phyloP scores from a whole-genome alignment of 495 filamentous ascomycete species.

The Opeltia flavorubescens region DNA sequence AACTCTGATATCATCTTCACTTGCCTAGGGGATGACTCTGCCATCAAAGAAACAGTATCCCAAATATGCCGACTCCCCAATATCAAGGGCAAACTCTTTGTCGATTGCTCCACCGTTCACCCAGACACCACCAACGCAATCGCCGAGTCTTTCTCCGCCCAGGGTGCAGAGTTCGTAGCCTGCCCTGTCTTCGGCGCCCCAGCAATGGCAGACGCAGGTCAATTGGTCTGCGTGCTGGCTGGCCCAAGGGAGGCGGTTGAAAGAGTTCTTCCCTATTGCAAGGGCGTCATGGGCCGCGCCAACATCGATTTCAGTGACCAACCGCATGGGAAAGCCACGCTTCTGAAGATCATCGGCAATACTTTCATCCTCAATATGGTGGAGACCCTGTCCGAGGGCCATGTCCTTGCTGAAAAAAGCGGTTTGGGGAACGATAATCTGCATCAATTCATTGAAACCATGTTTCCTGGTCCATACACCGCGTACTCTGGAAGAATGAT shows the following conservation, averaged over 20 bases:
- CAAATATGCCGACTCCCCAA: constrained; percentile 25
- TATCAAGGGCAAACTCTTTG: constrained; percentile 53
- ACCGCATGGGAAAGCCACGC: constrained; percentile 39
- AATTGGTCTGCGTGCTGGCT: constrained; percentile 63
- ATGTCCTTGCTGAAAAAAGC: constrained; percentile 65
- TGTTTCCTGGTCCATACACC: constrained; percentile 42
- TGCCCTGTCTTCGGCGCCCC: constrained; percentile 38
- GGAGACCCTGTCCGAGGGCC: constrained; percentile 60
- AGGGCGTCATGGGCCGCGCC: constrained; percentile 59
- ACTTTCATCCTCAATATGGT: constrained; percentile 77
- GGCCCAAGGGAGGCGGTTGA: constrained; percentile 47
- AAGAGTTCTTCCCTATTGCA: constrained; percentile 57
- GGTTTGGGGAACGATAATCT: constrained; percentile 59
- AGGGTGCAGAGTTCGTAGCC: constrained; percentile 60
- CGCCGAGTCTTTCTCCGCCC: constrained; percentile 36
- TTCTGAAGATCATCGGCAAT: constrained; percentile 76
- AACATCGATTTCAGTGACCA: constrained; percentile 58
- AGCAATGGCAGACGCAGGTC: constrained; percentile 40
- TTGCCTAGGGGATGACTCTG: constrained; percentile 67
- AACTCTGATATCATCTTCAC: constrained; percentile 69
- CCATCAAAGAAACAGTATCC: constrained; percentile 39
- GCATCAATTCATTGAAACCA: constrained; percentile 49
- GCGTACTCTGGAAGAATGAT: constrained; percentile 64
- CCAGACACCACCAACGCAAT: constrained; percentile 62
- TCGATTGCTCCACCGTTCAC: constrained; percentile 82